These are phyloP conservation scores for Candida sonorensis DNA, from an alignment of 805 yeast species.

Conservation along the genomic window DNA sequence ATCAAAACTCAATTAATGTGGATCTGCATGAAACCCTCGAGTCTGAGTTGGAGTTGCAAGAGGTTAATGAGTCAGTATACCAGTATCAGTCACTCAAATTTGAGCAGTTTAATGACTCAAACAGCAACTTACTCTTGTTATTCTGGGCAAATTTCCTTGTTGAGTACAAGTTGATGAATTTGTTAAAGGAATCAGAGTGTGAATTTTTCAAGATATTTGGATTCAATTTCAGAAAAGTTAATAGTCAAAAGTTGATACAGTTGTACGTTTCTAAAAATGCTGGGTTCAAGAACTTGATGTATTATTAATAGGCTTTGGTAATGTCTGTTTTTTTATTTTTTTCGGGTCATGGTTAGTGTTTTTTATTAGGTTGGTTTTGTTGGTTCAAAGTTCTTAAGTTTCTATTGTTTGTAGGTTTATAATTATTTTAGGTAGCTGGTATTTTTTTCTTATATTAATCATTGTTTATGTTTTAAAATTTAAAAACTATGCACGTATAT, in stretches of 20 bases:
- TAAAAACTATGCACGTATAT: too few relatives aligned
- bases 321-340: background rate
- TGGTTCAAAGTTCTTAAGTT: too few relatives aligned
- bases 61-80: constrained; percentile 9
- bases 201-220: constrained; percentile 19
- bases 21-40: constrained; percentile 14
- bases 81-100: constrained; percentile 13
- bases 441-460: too few relatives aligned
- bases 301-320: constrained; percentile 4
- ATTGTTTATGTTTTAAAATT: too few relatives aligned
- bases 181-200: too few relatives aligned
- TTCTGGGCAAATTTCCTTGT: constrained; percentile 19
- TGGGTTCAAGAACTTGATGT: constrained; percentile 20
- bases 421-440: too few relatives aligned
- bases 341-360: too few relatives aligned
- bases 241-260: constrained; percentile 12
- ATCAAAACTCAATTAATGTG: constrained; percentile 13
- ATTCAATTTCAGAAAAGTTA: constrained; percentile 17
- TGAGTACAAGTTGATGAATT: constrained; percentile 9
- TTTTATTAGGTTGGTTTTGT: too few relatives aligned
- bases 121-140: constrained; percentile 14
- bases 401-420: too few relatives aligned
- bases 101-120: constrained; percentile 11
- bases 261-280: constrained; percentile 12
- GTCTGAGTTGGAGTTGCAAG: constrained; percentile 16